Evolutionary conservation across 176 grass and related monocot species (phyloP).

Genomic region (Panicum miliaceum): DNA sequence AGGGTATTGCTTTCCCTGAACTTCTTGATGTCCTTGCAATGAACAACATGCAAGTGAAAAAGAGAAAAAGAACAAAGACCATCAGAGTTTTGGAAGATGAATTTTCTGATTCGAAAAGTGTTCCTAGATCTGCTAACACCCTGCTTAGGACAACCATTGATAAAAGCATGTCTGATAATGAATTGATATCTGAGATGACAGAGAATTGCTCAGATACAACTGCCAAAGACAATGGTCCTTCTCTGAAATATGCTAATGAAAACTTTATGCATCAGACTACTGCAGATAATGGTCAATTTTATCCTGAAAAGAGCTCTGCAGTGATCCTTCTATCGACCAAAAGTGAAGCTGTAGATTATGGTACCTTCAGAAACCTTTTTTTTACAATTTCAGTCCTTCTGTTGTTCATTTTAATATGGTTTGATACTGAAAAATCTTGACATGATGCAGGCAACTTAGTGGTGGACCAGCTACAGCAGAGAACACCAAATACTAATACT

Average conservation of each 20-base stretch:
- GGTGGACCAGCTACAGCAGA: conserved; percentile 28
- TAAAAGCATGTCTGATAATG: conserved; percentile 40
- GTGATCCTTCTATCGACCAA: conserved; percentile 30
- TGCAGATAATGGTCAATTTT: conserved; percentile 41
- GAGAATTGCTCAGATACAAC: conserved; percentile 34
- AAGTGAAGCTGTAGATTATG: conserved; percentile 45
- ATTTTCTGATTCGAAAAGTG: conserved; percentile 41
- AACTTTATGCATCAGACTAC: conserved; percentile 18
- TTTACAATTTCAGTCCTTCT: conserved; percentile 4
- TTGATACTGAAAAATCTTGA: conserved; percentile 27
- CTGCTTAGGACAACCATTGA: conserved; percentile 45
- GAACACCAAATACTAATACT: conserved; percentile 34
- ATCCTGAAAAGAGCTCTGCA: conserved; percentile 35
- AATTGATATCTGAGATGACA: conserved; percentile 24
- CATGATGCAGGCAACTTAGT: conserved; percentile 44
- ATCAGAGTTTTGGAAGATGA: conserved; percentile 46
- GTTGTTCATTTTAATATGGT: conserved; percentile 13
- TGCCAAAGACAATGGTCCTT: not conserved
- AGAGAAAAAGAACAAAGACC: conserved; percentile 51
- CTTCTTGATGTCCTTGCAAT: conserved; percentile 35
- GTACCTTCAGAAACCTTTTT: conserved; percentile 33
- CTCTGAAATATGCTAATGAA: conserved; percentile 28
- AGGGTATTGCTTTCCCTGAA: not conserved
- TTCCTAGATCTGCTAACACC: conserved; percentile 34
- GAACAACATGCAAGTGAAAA: conserved; percentile 32